Conservation (phyloP, 2,329 filamentous ascomycete genomes). For the Neurospora sp. region DNA sequence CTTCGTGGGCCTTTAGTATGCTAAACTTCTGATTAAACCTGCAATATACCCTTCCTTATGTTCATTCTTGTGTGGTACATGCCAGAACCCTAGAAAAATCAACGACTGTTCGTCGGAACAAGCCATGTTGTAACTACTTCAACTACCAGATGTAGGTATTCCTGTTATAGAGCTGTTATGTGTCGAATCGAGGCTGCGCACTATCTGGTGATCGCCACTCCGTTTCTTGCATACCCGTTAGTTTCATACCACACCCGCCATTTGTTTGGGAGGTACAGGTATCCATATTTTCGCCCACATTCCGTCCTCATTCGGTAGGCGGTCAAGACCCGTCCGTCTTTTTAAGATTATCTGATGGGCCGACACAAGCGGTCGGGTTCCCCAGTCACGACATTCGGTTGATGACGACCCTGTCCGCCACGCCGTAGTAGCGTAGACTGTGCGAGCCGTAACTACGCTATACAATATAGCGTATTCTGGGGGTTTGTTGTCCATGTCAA, state of each 20-base stretch:
- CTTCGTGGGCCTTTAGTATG: background rate
- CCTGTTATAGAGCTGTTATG: background rate
- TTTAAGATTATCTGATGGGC: background rate
- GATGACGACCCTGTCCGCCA: background rate
- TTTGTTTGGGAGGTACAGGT: background rate
- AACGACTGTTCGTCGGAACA: background rate
- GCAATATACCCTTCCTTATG: background rate
- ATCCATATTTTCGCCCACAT: background rate
- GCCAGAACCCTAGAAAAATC: background rate
- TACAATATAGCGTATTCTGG: background rate
- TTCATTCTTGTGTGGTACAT: background rate
- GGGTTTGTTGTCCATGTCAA: background rate
- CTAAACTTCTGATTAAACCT: background rate
- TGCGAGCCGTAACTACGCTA: background rate
- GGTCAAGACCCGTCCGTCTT: background rate
- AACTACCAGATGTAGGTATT: background rate
- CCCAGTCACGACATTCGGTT: background rate
- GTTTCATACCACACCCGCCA: background rate
- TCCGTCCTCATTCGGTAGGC: background rate
- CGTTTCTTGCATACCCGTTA: background rate
- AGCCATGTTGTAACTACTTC: background rate
- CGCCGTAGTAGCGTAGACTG: background rate
- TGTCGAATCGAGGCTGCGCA: background rate
- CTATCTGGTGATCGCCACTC: background rate
- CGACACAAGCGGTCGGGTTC: background rate